Base-by-base conservation (phyloP, 768 basidiomycete genomes). In the Arthromyces matolae region DNA sequence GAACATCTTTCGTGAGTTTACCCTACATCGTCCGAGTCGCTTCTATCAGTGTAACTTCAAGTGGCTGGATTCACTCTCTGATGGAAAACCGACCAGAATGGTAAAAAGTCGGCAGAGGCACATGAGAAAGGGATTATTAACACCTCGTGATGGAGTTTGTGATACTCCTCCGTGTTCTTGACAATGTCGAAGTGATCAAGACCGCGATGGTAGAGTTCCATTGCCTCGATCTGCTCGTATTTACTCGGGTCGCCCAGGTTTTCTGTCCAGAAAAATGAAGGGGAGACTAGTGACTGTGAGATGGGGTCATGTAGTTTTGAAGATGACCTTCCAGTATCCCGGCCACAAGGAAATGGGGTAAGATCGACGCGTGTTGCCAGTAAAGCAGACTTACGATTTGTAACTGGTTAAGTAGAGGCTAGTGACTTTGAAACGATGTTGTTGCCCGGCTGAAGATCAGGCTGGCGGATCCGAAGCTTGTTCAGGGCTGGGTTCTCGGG, bases 331-430 rank as follows among this genome's bases (percentile, higher is more conserved):
- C n/a, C n/a, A 24, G 37, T 24, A 24, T 24, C 8, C 13, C 13
- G 14, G 36, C 29, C 76, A 67, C 69, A 65, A 80, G 77, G 64
- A 75, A 79, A 53, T 52, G 24, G 60, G 78, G 77, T 28, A 79
- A 68, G 67, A 80, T 73, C 4, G 76, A n/a, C n/a, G n/a, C n/a
- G n/a, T n/a, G n/a, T n/a, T n/a, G n/a, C n/a, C n/a, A n/a, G n/a
- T 39, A 52, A 8, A 56, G 45, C 54, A n/a, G 63, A 65, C 54
- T 63, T 3, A 32, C 31, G 31, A 32, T 9, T 32, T 32, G 4
- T n/a, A 32, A 9, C 31, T 9, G 31, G 8, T 14, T 14, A 8
- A n/a, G n/a, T n/a, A n/a, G 36, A 32, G 31, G 12, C 31, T 3
- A n/a, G 8, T n/a, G 31, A 32, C 4, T 3, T 32, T n/a, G 31